Percentiles rank a stretch among this genome's conserved stretches.
Evolutionary conservation across 2,329 filamentous ascomycete species (phyloP).

Genomic region (Fusarium nanum): DNA sequence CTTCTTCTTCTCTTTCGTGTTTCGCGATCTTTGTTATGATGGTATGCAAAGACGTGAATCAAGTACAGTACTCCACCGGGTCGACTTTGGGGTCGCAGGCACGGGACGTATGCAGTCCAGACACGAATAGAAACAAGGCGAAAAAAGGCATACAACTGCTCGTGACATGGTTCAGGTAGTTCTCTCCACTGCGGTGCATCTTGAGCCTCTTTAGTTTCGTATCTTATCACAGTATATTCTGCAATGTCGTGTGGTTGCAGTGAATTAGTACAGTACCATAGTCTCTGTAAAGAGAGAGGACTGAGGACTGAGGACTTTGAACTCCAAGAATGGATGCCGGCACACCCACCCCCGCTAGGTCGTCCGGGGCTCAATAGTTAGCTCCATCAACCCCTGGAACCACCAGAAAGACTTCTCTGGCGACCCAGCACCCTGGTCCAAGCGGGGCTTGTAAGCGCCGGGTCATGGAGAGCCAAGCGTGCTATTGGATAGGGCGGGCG

Average conservation of each 20-base stretch:
- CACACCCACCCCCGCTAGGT: constrained; percentile 20
- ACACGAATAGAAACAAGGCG: constrained; percentile 21
- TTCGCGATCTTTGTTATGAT: constrained; percentile 22
- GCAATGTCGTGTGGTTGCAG: constrained; percentile 6
- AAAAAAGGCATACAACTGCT: constrained; percentile 4
- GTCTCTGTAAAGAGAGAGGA: not conserved
- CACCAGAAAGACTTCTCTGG: constrained; percentile 27
- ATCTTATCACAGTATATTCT: not conserved
- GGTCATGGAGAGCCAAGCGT: constrained; percentile 31
- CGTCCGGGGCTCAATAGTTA: not conserved
- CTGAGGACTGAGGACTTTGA: not conserved
- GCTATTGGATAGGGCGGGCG: constrained; percentile 46
- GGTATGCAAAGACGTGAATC: constrained; percentile 29
- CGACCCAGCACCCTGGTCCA: constrained; percentile 47
- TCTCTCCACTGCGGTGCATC: constrained; percentile 4
- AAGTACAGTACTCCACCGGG: constrained; percentile 38
- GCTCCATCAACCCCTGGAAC: constrained; percentile 7
- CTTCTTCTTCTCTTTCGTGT: constrained; percentile 18
- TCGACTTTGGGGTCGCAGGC: constrained; percentile 41
- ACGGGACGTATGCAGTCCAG: constrained; percentile 29
- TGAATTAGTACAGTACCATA: not conserved
- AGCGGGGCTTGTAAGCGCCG: constrained; percentile 51
- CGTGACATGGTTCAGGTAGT: constrained; percentile 1
- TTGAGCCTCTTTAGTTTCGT: not conserved
- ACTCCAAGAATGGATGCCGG: constrained; percentile 20